Base-by-base conservation (phyloP, 495 filamentous ascomycete species). In the Astrothelium macrocarpum region DNA sequence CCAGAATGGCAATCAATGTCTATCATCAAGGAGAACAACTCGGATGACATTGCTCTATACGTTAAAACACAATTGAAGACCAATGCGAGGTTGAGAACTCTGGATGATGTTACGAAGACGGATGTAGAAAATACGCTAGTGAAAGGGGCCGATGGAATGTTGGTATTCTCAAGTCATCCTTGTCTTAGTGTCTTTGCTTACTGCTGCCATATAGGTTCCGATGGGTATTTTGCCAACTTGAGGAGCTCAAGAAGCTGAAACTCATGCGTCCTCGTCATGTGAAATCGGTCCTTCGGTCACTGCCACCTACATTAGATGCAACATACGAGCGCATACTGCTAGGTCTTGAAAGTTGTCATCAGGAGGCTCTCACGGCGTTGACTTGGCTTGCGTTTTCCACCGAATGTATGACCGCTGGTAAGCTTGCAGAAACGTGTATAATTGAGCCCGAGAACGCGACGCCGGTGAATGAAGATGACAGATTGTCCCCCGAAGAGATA, bases 161-260 rank as follows among this genome's bases (percentile, higher is more conserved):
- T 5, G 14, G 34, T n/a, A n/a, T n/a, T n/a, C n/a, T n/a, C n/a
- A n/a, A n/a, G n/a, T n/a, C n/a, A n/a, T n/a, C n/a, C n/a, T n/a
- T n/a, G n/a, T n/a, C n/a, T n/a, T n/a, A n/a, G n/a, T n/a, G n/a
- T n/a, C n/a, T n/a, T n/a, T n/a, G n/a, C n/a, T n/a, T n/a, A n/a
- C n/a, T n/a, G n/a, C n/a, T n/a, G n/a, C n/a, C n/a, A n/a, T n/a
- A n/a, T n/a, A 60, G 58, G 58, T 60, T 60, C 28, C 20, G 58
- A 25, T 60, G 58, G 58, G 58, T 32, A 9, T 60, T 29, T 32
- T 60, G 58, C 32, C 58, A 60, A 60, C 2, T 60, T 9, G 23
- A 60, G 28, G 58, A 60, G 58, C 58, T 60, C 18, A 32, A 25
- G 58, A 60, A 60, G 58, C 58, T 60, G 2, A 60, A 60, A 60